Evolutionary conservation across 352 stramenopile species (phyloP).

Genomic region (Pythium pyrilobum): DNA sequence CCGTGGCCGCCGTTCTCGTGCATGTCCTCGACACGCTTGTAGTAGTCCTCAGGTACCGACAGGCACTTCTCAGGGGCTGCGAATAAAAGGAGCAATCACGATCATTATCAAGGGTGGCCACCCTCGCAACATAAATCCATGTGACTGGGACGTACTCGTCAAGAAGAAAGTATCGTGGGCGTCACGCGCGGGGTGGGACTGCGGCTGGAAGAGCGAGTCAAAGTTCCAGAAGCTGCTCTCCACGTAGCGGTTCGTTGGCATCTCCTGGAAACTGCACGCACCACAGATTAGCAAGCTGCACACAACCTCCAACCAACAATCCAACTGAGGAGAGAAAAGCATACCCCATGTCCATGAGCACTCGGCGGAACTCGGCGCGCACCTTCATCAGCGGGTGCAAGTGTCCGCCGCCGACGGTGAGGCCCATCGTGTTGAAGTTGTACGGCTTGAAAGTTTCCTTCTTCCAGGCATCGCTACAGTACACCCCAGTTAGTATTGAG

Average conservation of each 20-base stretch:
- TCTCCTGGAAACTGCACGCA: slow-evolving; percentile 93
- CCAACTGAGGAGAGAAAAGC: slow-evolving; percentile 2
- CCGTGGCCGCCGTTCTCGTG: slow-evolving; percentile 96
- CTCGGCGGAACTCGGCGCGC: slow-evolving; percentile 97
- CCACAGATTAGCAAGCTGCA: neutral
- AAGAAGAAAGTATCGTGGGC: slow-evolving; percentile 99
- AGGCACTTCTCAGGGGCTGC: slow-evolving; percentile 64
- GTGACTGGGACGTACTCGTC: slow-evolving; percentile 58
- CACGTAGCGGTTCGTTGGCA: slow-evolving; percentile 99
- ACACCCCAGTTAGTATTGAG: neutral
- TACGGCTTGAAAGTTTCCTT: slow-evolving; percentile 97
- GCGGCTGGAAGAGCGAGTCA: slow-evolving; percentile 99
- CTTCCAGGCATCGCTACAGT: slow-evolving; percentile 88
- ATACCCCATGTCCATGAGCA: slow-evolving; percentile 99
- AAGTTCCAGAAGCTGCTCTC: slow-evolving; percentile 99
- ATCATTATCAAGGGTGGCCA: too few relatives aligned
- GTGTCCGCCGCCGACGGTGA: slow-evolving; percentile 93
- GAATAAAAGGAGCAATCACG: neutral
- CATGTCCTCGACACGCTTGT: slow-evolving; percentile 97
- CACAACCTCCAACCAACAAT: neutral
- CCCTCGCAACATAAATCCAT: neutral
- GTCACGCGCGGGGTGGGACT: slow-evolving; percentile 98
- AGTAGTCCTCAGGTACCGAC: slow-evolving; percentile 98
- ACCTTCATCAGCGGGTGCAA: slow-evolving; percentile 98
- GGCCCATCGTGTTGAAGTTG: slow-evolving; percentile 98